Evolutionary conservation across 208 protist species (phyloP).

Genomic region (Wallacemonas sp.): DNA sequence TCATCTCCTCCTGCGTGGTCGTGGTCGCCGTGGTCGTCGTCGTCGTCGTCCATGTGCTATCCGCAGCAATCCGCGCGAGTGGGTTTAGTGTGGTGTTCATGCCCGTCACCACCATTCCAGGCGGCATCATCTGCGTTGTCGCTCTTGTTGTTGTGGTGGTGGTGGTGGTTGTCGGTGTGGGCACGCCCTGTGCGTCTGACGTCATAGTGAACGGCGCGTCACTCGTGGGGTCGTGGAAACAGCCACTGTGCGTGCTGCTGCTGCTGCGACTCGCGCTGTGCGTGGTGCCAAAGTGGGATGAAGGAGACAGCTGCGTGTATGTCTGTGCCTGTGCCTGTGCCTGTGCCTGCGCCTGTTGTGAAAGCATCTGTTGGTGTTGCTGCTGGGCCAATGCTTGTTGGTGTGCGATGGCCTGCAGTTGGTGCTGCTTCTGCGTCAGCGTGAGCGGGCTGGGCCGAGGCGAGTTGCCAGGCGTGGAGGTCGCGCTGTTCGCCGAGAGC

Average conservation of each 20-base stretch:
- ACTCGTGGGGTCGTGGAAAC: neutral
- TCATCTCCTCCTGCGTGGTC: no score
- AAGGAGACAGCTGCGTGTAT: neutral
- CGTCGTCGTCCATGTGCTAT: no score
- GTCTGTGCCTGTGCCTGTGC: neutral
- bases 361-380: slow-evolving; percentile 7
- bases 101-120: no score
- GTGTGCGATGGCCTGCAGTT: slow-evolving; percentile 1
- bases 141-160: no score
- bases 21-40: no score
- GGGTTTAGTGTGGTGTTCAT: no score
- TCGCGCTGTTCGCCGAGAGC: neutral
- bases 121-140: no score
- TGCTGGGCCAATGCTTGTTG: neutral
- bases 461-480: slow-evolving; percentile 3
- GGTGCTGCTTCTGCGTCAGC: slow-evolving; percentile 10
- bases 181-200: no score
- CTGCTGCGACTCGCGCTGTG: slow-evolving; percentile 9
- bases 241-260: neutral
- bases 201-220: slow-evolving; percentile 3
- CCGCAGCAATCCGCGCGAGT: no score
- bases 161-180: no score
- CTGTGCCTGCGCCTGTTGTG: neutral
- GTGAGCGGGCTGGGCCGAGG: slow-evolving; percentile 3
- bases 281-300: neutral